Evolutionary conservation across 495 filamentous ascomycete species (phyloP).

Genomic region (Parachaetomium inaequale): DNA sequence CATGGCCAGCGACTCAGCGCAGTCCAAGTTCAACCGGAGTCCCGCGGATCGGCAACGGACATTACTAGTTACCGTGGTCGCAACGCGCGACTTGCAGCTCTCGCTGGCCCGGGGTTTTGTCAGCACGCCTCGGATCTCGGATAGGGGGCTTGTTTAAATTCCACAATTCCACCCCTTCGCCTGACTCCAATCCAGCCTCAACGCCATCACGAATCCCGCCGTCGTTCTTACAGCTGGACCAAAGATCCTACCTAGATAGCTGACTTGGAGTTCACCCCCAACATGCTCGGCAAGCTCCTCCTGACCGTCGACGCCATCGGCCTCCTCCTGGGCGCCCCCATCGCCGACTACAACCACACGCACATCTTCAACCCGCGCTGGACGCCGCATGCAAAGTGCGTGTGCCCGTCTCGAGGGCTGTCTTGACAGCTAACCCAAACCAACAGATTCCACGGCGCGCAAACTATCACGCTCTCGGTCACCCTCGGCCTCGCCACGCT

Average conservation of each 20-base stretch:
- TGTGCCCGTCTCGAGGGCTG: neutral
- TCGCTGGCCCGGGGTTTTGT: too few relatives aligned
- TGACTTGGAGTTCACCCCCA: neutral
- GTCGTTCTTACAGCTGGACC: neutral
- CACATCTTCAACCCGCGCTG: constrained; percentile 55
- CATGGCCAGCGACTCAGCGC: too few relatives aligned
- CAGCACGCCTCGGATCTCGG: too few relatives aligned
- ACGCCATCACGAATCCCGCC: too few relatives aligned
- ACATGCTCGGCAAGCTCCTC: constrained; percentile 43
- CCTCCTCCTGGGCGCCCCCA: constrained; percentile 40
- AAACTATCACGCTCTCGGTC: constrained; percentile 51
- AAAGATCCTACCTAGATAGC: neutral
- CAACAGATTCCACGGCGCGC: constrained; percentile 52
- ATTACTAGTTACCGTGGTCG: too few relatives aligned
- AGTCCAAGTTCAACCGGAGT: too few relatives aligned
- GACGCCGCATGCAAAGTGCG: constrained; percentile 52
- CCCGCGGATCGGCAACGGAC: too few relatives aligned
- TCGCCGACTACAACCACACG: constrained; percentile 50
- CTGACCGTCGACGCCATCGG: constrained; percentile 44
- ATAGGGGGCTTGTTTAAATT: too few relatives aligned
- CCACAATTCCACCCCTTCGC: too few relatives aligned
- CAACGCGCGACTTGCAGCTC: too few relatives aligned
- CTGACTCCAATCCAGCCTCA: too few relatives aligned
- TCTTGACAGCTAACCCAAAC: neutral
- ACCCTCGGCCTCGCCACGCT: constrained; percentile 44